A percentile compares a stretch with the other conserved stretches of the same genome.
Evolutionary conservation across 129 eudicot species (phyloP).

Genomic region (Helichrysum umbraculigerum): DNA sequence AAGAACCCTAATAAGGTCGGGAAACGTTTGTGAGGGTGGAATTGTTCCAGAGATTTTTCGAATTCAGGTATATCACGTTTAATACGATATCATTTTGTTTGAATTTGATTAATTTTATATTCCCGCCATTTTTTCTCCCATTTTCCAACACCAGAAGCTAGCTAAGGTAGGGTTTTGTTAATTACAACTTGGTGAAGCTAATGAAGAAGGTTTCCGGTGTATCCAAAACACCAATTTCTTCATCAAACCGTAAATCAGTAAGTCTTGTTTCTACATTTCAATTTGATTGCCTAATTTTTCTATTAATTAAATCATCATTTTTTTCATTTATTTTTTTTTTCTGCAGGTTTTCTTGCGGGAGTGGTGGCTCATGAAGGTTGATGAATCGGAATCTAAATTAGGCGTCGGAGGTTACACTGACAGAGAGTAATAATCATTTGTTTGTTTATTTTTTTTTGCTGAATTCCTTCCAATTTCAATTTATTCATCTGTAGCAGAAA

Average conservation of each 20-base stretch:
- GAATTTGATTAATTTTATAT: too few relatives aligned
- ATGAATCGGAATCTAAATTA: slow-evolving; percentile 33
- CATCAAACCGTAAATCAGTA: slow-evolving; percentile 31
- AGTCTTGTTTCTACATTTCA: slow-evolving; percentile 1
- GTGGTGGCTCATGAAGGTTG: slow-evolving; percentile 58
- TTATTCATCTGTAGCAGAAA: background rate
- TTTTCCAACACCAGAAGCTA: background rate
- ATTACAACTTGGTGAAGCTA: background rate
- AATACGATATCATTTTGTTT: too few relatives aligned
- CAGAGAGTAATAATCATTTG: slow-evolving; percentile 34
- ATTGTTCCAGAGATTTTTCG: too few relatives aligned
- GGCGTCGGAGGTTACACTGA: slow-evolving; percentile 50
- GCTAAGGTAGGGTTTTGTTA: background rate
- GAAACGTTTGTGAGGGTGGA: too few relatives aligned
- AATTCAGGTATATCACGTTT: too few relatives aligned
- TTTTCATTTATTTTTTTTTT: too few relatives aligned
- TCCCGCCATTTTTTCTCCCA: background rate
- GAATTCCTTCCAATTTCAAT: background rate
- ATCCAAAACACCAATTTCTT: slow-evolving; percentile 27
- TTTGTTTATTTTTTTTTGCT: background rate
- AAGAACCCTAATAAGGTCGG: too few relatives aligned
- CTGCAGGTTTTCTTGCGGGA: slow-evolving; percentile 46
- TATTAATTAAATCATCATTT: background rate
- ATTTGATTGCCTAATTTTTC: background rate
- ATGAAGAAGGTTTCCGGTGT: background rate